Base-by-base conservation (phyloP, 768 basidiomycete genomes). In the Lentinula boryana region DNA sequence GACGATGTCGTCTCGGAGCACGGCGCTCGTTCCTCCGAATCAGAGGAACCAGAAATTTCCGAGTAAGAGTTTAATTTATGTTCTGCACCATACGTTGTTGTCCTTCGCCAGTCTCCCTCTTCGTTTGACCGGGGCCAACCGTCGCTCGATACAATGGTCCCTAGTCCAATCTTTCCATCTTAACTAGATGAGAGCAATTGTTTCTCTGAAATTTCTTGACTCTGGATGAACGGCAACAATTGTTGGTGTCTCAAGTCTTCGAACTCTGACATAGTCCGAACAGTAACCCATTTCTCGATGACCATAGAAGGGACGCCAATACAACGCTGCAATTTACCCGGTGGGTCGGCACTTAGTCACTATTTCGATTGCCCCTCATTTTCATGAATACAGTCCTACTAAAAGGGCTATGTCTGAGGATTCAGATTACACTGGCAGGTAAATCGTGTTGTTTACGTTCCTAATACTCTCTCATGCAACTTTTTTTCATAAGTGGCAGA, bases 1-100 rank as follows among this genome's bases (percentile, higher is more conserved):
- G 67, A 63, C 31, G 70, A 72, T 60, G 32, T 18, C 35, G 35
- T 40, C 8, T 12, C n/a, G 33, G 9, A 27, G 18, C 8, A 15
- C 3, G 57, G 33, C 18, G 27, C 36, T 27, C 31, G 32, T 1
- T 58, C 44, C 21, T 32, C 57, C 16, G 64, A 70, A 56, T 65
- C 66, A 23, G 69, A 68, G 5, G 54, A 51, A 35, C 57, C 56
- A 15, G 40, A 43, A 43, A 10, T 56, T 9, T 16, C 15, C 2
- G 55, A 56, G 55, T 56, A 56, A 43, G 38, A 18, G 36, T 56
- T 16, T 15, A 1, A 43, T 40, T 10, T 13, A 3, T 5, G 12
- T 41, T 21, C 10, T 27, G 12, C 16, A 15, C 13, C 13, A 33
- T 31, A 7, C 23, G 5, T 38, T 13, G 36, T 38, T 13, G 36